Conservation (phyloP, 179 eudicot genomes). For the Heliamphora ciliata region DNA sequence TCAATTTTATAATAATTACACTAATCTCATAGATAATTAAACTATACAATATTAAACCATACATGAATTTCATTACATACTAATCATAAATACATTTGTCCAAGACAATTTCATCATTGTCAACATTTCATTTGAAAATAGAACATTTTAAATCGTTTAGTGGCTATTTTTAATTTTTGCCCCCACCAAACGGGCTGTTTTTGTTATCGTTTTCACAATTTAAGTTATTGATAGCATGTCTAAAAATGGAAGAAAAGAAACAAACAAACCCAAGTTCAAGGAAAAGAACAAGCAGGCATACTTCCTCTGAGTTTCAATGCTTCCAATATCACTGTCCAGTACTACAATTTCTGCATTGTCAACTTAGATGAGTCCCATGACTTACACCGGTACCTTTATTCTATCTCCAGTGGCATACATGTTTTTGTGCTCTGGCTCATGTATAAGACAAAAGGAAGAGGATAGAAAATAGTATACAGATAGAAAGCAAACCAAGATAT, state of each 20-base stretch:
- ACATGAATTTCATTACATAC: too few relatives aligned
- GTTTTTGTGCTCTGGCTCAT: conserved; percentile 50
- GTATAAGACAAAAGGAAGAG: conserved; percentile 21
- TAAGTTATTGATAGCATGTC: too few relatives aligned
- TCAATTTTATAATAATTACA: too few relatives aligned
- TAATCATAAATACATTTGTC: too few relatives aligned
- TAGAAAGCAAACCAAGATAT: background rate
- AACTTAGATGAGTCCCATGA: conserved; percentile 55
- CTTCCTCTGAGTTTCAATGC: conserved; percentile 54
- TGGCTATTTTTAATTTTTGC: too few relatives aligned
- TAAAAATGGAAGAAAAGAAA: background rate
- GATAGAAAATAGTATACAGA: background rate
- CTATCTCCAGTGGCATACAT: conserved; percentile 59
- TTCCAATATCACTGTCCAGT: conserved; percentile 64
- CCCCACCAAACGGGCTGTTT: too few relatives aligned
- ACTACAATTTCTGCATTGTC: conserved; percentile 57
- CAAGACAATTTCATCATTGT: too few relatives aligned
- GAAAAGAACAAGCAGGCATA: conserved; percentile 24
- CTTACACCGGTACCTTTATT: conserved; percentile 41
- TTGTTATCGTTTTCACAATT: too few relatives aligned
- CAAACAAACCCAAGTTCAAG: background rate
- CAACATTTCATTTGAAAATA: too few relatives aligned
- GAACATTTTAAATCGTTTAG: too few relatives aligned
- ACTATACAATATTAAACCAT: too few relatives aligned
- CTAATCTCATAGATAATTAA: too few relatives aligned